A percentile compares a stretch with the other conserved stretches of the same genome.
These are phyloP conservation scores for Amphicarpaea edgeworthii DNA, from an alignment of 306 rosid species.

Conservation along the genomic window DNA sequence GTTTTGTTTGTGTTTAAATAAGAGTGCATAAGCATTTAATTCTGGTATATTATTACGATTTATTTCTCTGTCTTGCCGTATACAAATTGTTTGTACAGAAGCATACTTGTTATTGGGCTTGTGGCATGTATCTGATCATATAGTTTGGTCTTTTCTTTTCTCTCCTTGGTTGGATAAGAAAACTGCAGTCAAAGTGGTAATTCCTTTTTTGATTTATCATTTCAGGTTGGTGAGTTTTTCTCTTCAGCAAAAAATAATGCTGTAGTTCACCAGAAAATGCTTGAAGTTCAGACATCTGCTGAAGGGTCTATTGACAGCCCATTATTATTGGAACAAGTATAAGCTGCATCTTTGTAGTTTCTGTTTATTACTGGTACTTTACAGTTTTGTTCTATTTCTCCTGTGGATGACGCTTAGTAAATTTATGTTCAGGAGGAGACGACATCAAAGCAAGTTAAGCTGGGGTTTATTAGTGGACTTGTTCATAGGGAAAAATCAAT, in stretches of 20 bases:
- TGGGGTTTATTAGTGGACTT: slow-evolving; percentile 80
- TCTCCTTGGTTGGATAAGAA: slow-evolving; percentile 22
- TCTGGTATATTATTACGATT: slow-evolving; percentile 2
- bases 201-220: background rate
- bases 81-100: background rate
- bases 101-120: background rate
- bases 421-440: slow-evolving; percentile 61
- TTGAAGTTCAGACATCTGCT: slow-evolving; percentile 55
- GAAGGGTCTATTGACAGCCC: slow-evolving; percentile 82
- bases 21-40: background rate
- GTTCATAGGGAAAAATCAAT: slow-evolving; percentile 75
- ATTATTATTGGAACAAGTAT: slow-evolving; percentile 73
- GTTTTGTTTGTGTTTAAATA: slow-evolving; percentile 17
- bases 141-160: slow-evolving; percentile 22
- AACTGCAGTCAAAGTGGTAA: background rate
- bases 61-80: slow-evolving; percentile 23
- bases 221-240: slow-evolving; percentile 84
- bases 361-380: slow-evolving; percentile 2
- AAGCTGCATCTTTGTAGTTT: slow-evolving; percentile 18
- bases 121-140: slow-evolving; percentile 1
- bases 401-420: slow-evolving; percentile 33
- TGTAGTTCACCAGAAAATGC: slow-evolving; percentile 61
- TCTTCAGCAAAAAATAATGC: slow-evolving; percentile 68
- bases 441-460: slow-evolving; percentile 65
- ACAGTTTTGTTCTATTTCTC: slow-evolving; percentile 27